phyloP scores from a whole-genome alignment of 345 rosid genomes.

The Lumnitzera littorea region DNA sequence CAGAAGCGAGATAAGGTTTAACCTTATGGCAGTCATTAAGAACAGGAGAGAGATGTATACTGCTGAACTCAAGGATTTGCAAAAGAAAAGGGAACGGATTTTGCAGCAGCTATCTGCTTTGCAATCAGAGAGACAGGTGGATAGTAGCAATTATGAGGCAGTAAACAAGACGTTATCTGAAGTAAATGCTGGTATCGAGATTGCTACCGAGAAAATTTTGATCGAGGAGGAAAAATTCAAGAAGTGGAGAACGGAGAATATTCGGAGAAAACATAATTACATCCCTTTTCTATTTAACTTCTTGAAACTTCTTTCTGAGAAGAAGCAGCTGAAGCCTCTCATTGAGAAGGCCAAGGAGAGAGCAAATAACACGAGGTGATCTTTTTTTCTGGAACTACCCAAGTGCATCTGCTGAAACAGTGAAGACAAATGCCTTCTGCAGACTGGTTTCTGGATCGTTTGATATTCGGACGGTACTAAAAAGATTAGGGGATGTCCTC shows the following conservation, averaged over 20 bases:
- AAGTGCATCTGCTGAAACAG: too few relatives aligned
- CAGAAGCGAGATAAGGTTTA: constrained; percentile 89
- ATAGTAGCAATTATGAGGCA: constrained; percentile 40
- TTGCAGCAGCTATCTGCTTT: constrained; percentile 52
- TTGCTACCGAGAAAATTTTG: constrained; percentile 74
- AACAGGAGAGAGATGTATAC: constrained; percentile 85
- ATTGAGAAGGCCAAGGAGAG: constrained; percentile 98
- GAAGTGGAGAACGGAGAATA: constrained; percentile 95
- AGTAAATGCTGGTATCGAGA: constrained; percentile 68
- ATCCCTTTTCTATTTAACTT: constrained; percentile 93
- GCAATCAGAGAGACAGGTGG: constrained; percentile 48
- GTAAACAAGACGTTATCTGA: constrained; percentile 58
- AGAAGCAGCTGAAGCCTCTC: constrained; percentile 97
- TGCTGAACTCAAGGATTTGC: constrained; percentile 82
- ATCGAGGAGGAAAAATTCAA: constrained; percentile 93
- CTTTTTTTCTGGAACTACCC: too few relatives aligned
- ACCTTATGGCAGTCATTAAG: constrained; percentile 86
- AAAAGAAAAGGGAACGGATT: constrained; percentile 71
- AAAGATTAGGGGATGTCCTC: too few relatives aligned
- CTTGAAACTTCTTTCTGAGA: constrained; percentile 95
- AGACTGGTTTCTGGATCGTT: too few relatives aligned
- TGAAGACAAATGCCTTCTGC: too few relatives aligned
- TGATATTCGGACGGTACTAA: too few relatives aligned
- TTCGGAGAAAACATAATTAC: constrained; percentile 92
- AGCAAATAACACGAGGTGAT: constrained; percentile 44